These are phyloP conservation scores for Gossypium herbaceum DNA, from an alignment of 345 rosid genomes.

Conservation along the genomic window DNA sequence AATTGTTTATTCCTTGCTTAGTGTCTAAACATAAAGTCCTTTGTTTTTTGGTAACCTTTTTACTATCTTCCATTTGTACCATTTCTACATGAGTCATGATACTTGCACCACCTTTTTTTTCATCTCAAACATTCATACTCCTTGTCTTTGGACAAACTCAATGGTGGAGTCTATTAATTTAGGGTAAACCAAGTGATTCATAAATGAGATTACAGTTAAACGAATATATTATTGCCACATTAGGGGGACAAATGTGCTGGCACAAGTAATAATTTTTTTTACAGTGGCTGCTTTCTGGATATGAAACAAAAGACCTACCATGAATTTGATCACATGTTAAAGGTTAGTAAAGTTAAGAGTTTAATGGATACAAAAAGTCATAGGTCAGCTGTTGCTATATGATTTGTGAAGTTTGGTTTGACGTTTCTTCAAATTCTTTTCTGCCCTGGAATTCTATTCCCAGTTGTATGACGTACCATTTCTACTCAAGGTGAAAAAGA, in stretches of 20 bases:
- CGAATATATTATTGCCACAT: not conserved
- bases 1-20: conserved; percentile 7
- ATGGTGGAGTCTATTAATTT: not conserved
- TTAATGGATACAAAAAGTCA: not conserved
- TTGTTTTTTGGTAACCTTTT: not conserved
- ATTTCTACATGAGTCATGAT: not conserved
- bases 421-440: not conserved
- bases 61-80: not conserved
- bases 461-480: not conserved
- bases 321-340: not conserved
- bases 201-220: not conserved
- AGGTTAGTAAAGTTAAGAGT: not conserved
- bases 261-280: no score
- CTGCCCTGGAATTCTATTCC: not conserved
- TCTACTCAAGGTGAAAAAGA: not conserved
- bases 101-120: not conserved
- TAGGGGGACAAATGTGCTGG: no score
- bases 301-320: not conserved
- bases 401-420: not conserved
- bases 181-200: not conserved
- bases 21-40: not conserved
- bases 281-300: not conserved
- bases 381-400: not conserved
- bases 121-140: not conserved
- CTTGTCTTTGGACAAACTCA: not conserved